A percentile compares a stretch with the other conserved stretches of the same genome.
These are phyloP conservation scores for Phytophthora tentaculata DNA, from an alignment of 352 stramenopile species.

Conservation along the genomic window DNA sequence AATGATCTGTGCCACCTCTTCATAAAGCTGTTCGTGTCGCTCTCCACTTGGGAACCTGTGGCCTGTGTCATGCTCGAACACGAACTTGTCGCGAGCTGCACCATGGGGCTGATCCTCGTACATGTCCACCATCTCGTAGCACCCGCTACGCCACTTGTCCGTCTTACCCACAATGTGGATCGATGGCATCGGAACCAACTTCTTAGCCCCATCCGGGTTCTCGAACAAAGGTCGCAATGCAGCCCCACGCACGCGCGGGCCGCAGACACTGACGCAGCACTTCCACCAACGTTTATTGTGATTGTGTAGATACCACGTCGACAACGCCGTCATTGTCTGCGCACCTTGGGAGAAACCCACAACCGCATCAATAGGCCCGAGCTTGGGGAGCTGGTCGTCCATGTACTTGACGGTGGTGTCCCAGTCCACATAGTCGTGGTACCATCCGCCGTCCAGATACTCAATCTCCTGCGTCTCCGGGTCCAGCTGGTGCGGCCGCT, in stretches of 20 bases:
- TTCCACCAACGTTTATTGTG: conserved; percentile 50
- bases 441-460: conserved; percentile 45
- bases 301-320: conserved; percentile 49
- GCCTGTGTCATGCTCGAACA: conserved; percentile 52
- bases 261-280: conserved; percentile 55
- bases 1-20: conserved; percentile 37
- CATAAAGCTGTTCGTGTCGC: conserved; percentile 40
- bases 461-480: conserved; percentile 32
- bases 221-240: conserved; percentile 49
- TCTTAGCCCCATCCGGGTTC: conserved; percentile 31
- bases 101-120: conserved; percentile 39
- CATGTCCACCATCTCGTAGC: conserved; percentile 48
- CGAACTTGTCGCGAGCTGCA: conserved; percentile 33
- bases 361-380: conserved; percentile 66
- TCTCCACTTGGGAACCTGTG: conserved; percentile 47
- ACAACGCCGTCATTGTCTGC: conserved; percentile 51
- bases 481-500: conserved; percentile 25
- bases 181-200: conserved; percentile 56
- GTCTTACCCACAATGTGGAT: conserved; percentile 71
- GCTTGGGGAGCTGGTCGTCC: conserved; percentile 44
- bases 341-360: conserved; percentile 76
- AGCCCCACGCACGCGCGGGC: conserved; percentile 32
- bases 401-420: conserved; percentile 55
- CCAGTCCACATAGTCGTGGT: conserved; percentile 53
- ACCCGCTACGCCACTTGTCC: conserved; percentile 51